Percentiles rank a stretch among this genome's conserved stretches.
Conservation (phyloP, 176 grass and related monocot genomes). For the Musa schizocarpa region DNA sequence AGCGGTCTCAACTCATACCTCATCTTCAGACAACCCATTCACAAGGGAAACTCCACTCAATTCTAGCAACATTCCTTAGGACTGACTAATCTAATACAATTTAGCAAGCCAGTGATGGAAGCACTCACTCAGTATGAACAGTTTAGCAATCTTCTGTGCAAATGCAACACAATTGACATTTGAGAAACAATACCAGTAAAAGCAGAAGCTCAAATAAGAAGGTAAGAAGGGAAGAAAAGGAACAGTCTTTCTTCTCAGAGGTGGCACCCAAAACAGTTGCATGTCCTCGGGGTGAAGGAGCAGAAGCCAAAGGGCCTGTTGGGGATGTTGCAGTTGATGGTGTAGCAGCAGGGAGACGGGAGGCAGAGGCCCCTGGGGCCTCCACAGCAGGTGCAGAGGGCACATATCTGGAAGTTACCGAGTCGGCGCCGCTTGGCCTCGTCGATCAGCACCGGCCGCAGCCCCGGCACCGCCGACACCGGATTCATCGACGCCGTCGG, state of each 20-base stretch:
- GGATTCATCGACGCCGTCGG: constrained; percentile 30
- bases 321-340: constrained; percentile 99
- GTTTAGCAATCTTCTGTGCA: not conserved
- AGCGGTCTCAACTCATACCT: not conserved
- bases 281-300: constrained; percentile 79
- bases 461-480: constrained; percentile 4
- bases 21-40: not conserved
- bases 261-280: constrained; percentile 61
- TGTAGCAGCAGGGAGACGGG: constrained; percentile 87
- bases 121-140: too few species aligned
- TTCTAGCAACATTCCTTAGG: not conserved
- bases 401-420: constrained; percentile 74
- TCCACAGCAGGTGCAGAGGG: constrained; percentile 89
- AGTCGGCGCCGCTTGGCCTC: constrained; percentile 49
- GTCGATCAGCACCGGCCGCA: constrained; percentile 41
- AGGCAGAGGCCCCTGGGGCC: constrained; percentile 49
- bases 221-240: not conserved
- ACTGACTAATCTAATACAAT: not conserved
- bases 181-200: not conserved
- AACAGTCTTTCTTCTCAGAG: constrained; percentile 28
- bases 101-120: not conserved
- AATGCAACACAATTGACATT: not conserved
- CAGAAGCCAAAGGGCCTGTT: constrained; percentile 93
- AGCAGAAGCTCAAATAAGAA: not conserved
- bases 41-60: not conserved